Base-by-base conservation (phyloP, 2,329 filamentous ascomycete genomes). In the Neofusicoccum umdonicola region DNA sequence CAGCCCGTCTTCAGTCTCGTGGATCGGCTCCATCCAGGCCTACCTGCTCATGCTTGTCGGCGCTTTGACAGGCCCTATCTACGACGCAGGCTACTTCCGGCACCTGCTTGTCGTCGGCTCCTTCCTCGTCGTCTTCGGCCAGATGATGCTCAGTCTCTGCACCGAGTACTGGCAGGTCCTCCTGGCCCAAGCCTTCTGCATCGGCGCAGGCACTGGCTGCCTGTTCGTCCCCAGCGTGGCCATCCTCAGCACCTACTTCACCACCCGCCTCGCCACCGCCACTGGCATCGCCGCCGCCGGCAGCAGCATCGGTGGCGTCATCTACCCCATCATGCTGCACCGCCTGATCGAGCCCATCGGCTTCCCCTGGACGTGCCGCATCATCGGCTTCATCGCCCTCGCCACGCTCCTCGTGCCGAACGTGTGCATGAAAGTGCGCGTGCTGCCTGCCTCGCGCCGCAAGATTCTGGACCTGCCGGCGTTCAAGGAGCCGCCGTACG, bases 311-410 rank as follows among this genome's bases (percentile, higher is more conserved):
- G 72, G 75, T 12, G 67, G 41, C 68, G 67, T 57, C 11, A 22
- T 66, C 61, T 65, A 65, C 17, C 83, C 83, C 0, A 83, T 85
- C 58, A 75, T 84, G 3, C 83, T 90, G 70, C 81, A 87, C 69
- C 81, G 84, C 60, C 76, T 90, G 22, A 79, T 87, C 7, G 84
- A 84, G 0, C 72, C 77, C n/a, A 79, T 89, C 41, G 87, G 87
- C 0, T 90, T 90, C 69, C 77, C 80, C 0, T 89, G 88, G 87
- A 83, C 87, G 0, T 86, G 87, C 3, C 80, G 90, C 12, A 83
- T 87, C 12, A 79, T 90, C 1, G 89, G 83, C 0, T 90, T 92
- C 70, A 82, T 92, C 41, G 84, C 86, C 69, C 75, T 88, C 4
- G 77, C 72, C 0, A 83, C 84, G 77, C 73, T 82, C 19, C 34